Evolutionary conservation across 108 stramenopile genomes (phyloP).

Genomic region (Seminavis robusta): DNA sequence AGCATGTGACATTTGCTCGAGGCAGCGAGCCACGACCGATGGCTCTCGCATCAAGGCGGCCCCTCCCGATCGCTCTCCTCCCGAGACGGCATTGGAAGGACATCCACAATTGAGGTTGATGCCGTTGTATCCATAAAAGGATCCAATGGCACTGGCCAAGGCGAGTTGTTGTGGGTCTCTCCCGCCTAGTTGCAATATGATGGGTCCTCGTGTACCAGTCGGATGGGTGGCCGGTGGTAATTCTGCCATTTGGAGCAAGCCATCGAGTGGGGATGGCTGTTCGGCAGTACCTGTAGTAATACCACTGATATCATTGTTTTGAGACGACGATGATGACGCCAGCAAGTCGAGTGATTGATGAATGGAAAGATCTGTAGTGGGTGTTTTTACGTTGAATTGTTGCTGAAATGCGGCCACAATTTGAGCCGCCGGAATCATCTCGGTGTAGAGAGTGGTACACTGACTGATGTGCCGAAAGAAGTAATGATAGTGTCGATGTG

Average conservation of each 20-base stretch:
- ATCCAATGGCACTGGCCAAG: slow-evolving; percentile 29
- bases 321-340: not conserved
- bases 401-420: slow-evolving; percentile 19
- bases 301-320: not conserved
- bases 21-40: slow-evolving; percentile 15
- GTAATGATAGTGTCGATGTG: slow-evolving; percentile 40
- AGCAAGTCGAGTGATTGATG: too few species aligned
- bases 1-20: slow-evolving; percentile 15
- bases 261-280: not conserved
- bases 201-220: not conserved
- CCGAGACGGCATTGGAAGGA: slow-evolving; percentile 31
- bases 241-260: not conserved
- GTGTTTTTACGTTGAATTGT: not conserved
- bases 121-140: slow-evolving; percentile 18
- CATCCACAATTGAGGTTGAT: slow-evolving; percentile 57
- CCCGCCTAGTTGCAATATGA: slow-evolving; percentile 39
- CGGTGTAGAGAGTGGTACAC: slow-evolving; percentile 31
- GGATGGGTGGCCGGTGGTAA: not conserved
- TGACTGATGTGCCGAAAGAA: slow-evolving; percentile 26
- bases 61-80: slow-evolving; percentile 20
- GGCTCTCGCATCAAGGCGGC: slow-evolving; percentile 41
- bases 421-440: slow-evolving; percentile 42
- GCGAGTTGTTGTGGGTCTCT: slow-evolving; percentile 19
- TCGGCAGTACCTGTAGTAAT: not conserved
- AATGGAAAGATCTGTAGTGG: not conserved